Evolutionary conservation across 495 filamentous ascomycete genomes (phyloP).

Genomic region (Parachaetomium inaequale): DNA sequence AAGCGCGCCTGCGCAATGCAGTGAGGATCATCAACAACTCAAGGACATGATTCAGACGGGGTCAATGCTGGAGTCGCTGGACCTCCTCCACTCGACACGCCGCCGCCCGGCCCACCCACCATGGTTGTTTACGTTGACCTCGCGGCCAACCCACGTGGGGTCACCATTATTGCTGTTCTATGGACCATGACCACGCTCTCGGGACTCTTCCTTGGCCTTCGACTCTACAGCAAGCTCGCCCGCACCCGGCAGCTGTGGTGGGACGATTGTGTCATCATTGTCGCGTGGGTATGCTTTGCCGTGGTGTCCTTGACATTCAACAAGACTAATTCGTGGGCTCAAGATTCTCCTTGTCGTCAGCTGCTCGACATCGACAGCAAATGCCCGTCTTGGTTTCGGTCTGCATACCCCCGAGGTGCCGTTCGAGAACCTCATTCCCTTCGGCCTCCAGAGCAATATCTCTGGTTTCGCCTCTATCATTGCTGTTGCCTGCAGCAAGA

Average conservation of each 20-base stretch:
- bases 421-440: conserved; percentile 11
- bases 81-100: too few species aligned
- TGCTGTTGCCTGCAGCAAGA: conserved; percentile 33
- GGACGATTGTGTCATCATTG: conserved; percentile 35
- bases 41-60: too few species aligned
- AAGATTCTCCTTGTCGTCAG: conserved; percentile 22
- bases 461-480: conserved; percentile 26
- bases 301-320: too few species aligned
- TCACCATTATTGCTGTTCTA: conserved; percentile 11
- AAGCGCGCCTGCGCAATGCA: too few species aligned
- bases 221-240: conserved; percentile 34
- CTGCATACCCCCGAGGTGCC: conserved; percentile 13
- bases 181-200: conserved; percentile 32
- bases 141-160: conserved; percentile 11
- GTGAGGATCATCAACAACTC: too few species aligned
- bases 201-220: conserved; percentile 27
- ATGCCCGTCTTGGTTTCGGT: conserved; percentile 22
- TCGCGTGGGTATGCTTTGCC: conserved; percentile 32
- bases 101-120: background rate
- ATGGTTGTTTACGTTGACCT: conserved; percentile 17
- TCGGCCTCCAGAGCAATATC: conserved; percentile 23
- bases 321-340: background rate
- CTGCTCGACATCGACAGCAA: conserved; percentile 7
- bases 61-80: too few species aligned
- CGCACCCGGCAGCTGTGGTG: conserved; percentile 29